Conservation (phyloP, 2,329 filamentous ascomycete genomes). For the Ascochyta koolunga region DNA sequence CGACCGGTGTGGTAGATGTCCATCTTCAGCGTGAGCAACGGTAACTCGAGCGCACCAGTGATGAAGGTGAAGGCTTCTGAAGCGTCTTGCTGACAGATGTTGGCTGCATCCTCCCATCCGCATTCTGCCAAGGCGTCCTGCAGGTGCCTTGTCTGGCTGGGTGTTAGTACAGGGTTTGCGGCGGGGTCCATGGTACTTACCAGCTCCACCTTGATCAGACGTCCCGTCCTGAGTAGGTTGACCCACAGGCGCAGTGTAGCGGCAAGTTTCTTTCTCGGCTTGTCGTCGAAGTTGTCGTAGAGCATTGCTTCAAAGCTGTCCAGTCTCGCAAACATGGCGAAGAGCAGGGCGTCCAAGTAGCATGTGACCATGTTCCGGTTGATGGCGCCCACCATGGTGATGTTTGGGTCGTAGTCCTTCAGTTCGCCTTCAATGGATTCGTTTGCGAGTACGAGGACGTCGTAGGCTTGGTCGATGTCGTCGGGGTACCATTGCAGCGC, state of each 20-base stretch:
- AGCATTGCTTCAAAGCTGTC: conserved; percentile 93
- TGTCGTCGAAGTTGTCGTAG: conserved; percentile 77
- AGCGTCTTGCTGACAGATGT: conserved; percentile 86
- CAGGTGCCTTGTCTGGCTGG: conserved; percentile 73
- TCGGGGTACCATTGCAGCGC: conserved; percentile 69
- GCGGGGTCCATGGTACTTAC: conserved; percentile 54
- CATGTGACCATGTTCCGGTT: conserved; percentile 91
- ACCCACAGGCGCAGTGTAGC: conserved; percentile 87
- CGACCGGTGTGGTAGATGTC: conserved; percentile 93
- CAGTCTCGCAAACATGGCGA: conserved; percentile 92
- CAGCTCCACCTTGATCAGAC: conserved; percentile 83
- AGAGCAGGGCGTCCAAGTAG: conserved; percentile 88
- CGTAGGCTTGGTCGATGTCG: conserved; percentile 74
- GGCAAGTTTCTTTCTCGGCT: conserved; percentile 74
- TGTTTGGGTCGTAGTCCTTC: conserved; percentile 72
- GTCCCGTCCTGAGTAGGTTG: conserved; percentile 84
- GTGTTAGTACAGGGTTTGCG: conserved; percentile 2
- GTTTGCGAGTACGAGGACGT: conserved; percentile 78
- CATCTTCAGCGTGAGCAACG: conserved; percentile 87
- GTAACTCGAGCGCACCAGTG: conserved; percentile 85
- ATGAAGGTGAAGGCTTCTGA: conserved; percentile 97
- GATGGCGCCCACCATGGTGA: conserved; percentile 80
- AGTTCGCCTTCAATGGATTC: conserved; percentile 82
- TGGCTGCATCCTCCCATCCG: conserved; percentile 82
- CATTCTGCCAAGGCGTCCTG: conserved; percentile 83